phyloP scores from a whole-genome alignment of 179 eudicot genomes.

The Amaranthus tricolor region DNA sequence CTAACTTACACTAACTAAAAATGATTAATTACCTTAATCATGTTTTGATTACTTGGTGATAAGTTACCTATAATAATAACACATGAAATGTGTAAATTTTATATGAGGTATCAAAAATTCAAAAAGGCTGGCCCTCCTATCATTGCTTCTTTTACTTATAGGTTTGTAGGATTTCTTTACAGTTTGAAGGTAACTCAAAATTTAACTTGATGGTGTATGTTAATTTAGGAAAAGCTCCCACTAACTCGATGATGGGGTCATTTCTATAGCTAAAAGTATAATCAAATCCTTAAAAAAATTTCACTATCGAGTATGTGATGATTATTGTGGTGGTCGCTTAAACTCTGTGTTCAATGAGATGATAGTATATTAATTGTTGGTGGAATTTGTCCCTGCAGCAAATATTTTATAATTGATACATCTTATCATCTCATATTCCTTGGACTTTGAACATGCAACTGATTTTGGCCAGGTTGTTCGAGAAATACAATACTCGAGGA shows the following conservation, averaged over 20 bases:
- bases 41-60: too few relatives aligned
- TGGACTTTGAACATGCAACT: conserved; percentile 7
- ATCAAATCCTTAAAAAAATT: not conserved
- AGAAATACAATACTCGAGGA: conserved; percentile 78
- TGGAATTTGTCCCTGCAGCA: not conserved
- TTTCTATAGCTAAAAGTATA: not conserved
- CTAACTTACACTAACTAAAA: too few relatives aligned
- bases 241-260: conserved; percentile 12
- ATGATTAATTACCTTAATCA: too few relatives aligned
- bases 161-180: not conserved
- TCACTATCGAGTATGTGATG: conserved; percentile 11
- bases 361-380: not conserved
- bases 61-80: too few relatives aligned
- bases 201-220: not conserved
- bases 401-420: not conserved
- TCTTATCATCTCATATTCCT: conserved; percentile 5
- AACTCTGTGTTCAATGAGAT: not conserved
- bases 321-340: conserved; percentile 6
- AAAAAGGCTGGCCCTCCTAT: too few relatives aligned
- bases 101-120: too few relatives aligned
- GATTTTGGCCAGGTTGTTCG: conserved; percentile 65
- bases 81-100: too few relatives aligned
- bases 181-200: conserved; percentile 10
- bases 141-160: too few relatives aligned
- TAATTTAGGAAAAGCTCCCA: conserved; percentile 14